A percentile compares a stretch with the other conserved stretches of the same genome.
These are phyloP conservation scores for Komagataella pseudopastoris DNA, from an alignment of 805 yeast species.

Conservation along the genomic window DNA sequence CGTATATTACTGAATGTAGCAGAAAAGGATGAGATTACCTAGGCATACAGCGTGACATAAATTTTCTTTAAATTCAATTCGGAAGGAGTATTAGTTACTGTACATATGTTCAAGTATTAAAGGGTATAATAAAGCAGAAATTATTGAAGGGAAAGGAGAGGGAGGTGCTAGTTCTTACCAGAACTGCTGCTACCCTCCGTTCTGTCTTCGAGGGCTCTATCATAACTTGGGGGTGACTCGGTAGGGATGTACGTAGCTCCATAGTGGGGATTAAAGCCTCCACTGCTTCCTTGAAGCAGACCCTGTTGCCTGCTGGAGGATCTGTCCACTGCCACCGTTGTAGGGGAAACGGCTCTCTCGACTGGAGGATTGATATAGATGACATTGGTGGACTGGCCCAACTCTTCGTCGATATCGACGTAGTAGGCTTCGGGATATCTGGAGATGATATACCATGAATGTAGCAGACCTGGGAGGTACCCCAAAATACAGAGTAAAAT, in stretches of 20 bases:
- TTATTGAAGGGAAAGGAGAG: neutral
- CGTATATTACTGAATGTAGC: neutral
- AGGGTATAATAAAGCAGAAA: neutral
- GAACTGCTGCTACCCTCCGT: neutral
- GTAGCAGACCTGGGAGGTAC: conserved; percentile 58
- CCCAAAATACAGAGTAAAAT: conserved; percentile 48
- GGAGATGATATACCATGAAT: conserved; percentile 53
- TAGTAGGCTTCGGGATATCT: conserved; percentile 25
- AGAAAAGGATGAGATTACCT: neutral
- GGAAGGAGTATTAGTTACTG: neutral
- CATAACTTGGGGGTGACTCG: neutral
- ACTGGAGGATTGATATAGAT: neutral
- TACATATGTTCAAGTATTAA: neutral
- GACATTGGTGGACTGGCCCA: neutral
- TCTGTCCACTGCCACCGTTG: neutral
- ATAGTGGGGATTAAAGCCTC: neutral
- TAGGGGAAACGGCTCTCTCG: neutral
- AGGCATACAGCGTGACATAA: neutral
- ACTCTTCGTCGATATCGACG: conserved; percentile 5
- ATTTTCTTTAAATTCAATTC: neutral
- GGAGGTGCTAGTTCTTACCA: neutral
- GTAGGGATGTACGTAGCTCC: neutral
- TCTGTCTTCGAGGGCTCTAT: neutral
- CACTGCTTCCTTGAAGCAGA: neutral
- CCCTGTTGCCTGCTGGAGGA: neutral